phyloP scores from a whole-genome alignment of 1,284 basidiomycete genomes.

The Leccinum pallidistipes region DNA sequence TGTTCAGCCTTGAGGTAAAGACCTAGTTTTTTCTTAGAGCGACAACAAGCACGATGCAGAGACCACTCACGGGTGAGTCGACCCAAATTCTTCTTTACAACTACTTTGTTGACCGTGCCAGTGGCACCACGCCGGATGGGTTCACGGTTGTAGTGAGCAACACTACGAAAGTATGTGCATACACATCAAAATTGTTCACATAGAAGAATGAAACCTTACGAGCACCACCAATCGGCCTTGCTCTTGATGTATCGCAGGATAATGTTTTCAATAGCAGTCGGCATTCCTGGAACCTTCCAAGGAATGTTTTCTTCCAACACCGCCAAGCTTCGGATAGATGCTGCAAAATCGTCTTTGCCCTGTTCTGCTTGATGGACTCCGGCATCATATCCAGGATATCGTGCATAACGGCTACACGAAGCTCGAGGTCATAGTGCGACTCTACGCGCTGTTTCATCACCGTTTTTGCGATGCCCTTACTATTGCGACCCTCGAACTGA shows the following conservation, averaged over 20 bases:
- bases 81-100: conserved; percentile 94
- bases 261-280: conserved; percentile 59
- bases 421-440: no score
- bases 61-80: conserved; percentile 72
- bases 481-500: conserved; percentile 97
- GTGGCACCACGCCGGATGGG: conserved; percentile 55
- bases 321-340: conserved; percentile 98
- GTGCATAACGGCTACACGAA: no score
- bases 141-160: conserved; percentile 92
- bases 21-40: conserved; percentile 26
- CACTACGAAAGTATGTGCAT: conserved; percentile 39
- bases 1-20: no score
- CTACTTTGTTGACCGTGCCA: conserved; percentile 98
- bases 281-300: no score
- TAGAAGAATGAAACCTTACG: conserved; percentile 52
- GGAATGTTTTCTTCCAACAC: conserved; percentile 79
- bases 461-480: conserved; percentile 92
- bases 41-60: background rate
- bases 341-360: conserved; percentile 97
- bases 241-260: conserved; percentile 99
- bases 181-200: background rate
- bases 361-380: conserved; percentile 98
- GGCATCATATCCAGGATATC: conserved; percentile 89
- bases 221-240: conserved; percentile 94
- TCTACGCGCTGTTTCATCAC: conserved; percentile 94